Evolutionary conservation across 2,329 filamentous ascomycete genomes (phyloP).

Genomic region (Calonectria naviculata): DNA sequence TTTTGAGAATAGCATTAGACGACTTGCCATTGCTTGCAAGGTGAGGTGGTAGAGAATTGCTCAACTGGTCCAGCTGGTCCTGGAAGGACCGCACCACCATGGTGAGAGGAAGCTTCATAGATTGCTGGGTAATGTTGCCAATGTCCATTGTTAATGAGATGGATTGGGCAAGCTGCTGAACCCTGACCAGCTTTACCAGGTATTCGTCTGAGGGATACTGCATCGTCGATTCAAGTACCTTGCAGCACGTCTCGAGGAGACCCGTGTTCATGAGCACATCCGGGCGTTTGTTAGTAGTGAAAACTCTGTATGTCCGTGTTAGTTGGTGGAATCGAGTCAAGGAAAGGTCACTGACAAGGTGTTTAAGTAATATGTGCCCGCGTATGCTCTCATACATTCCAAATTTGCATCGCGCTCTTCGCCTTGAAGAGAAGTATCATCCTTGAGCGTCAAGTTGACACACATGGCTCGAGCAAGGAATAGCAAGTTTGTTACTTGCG

Average conservation of each 20-base stretch:
- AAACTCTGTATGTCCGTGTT: constrained; percentile 45
- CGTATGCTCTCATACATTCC: constrained; percentile 59
- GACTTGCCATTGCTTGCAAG: constrained; percentile 49
- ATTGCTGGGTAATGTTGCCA: constrained; percentile 41
- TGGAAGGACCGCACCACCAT: constrained; percentile 57
- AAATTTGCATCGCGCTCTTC: constrained; percentile 43
- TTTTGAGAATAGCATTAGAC: no score
- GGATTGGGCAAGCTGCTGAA: constrained; percentile 60
- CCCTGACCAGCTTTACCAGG: constrained; percentile 57
- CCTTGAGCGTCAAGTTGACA: constrained; percentile 51
- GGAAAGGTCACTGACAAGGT: constrained; percentile 51
- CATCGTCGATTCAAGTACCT: constrained; percentile 52
- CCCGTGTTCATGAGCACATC: constrained; percentile 60
- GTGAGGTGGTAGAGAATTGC: constrained; percentile 47
- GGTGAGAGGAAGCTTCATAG: constrained; percentile 52
- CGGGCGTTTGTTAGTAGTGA: constrained; percentile 58
- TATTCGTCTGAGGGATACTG: constrained; percentile 57
- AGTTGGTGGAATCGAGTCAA: neutral
- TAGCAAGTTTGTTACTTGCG: constrained; percentile 61
- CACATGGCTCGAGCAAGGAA: constrained; percentile 61
- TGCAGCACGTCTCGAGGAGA: constrained; percentile 56
- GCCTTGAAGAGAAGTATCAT: constrained; percentile 32
- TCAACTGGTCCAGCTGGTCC: constrained; percentile 55
- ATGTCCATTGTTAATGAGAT: constrained; percentile 54
- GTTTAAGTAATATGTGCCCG: constrained; percentile 62